Percentiles rank a stretch among this genome's conserved stretches.
Evolutionary conservation across 192 early-diverging fungal species (phyloP).

Genomic region (Coemansia sp.): DNA sequence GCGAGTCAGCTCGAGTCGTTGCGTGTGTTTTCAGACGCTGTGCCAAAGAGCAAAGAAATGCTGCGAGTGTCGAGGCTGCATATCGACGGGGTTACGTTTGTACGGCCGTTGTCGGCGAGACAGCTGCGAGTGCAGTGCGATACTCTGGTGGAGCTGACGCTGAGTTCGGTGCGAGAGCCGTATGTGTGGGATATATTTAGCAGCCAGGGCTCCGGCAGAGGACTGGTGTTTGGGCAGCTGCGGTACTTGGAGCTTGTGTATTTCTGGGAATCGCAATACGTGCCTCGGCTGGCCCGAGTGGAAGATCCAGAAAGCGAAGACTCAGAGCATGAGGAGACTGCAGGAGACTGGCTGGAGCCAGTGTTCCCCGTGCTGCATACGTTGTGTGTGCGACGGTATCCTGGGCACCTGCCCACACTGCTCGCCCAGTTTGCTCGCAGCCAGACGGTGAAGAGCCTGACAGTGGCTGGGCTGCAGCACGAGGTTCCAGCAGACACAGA

Average conservation of each 20-base stretch:
- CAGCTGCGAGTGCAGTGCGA: background rate
- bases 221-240: background rate
- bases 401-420: background rate
- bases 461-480: conserved; percentile 9
- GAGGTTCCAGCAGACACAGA: conserved; percentile 2
- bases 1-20: conserved; percentile 8
- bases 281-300: background rate
- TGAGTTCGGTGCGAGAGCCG: background rate
- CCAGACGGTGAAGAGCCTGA: conserved; percentile 3
- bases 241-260: conserved; percentile 4
- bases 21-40: conserved; percentile 1
- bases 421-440: conserved; percentile 11
- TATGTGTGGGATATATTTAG: background rate
- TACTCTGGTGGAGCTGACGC: background rate
- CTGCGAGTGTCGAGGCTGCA: background rate
- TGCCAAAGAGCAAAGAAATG: background rate
- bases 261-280: background rate
- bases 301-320: background rate
- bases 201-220: background rate
- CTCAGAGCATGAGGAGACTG: background rate
- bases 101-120: background rate
- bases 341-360: background rate
- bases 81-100: conserved; percentile 5
- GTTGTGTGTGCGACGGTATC: conserved; percentile 15
- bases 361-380: conserved; percentile 12